Evolutionary conservation across 306 rosid species (phyloP).

Genomic region (Purshia tridentata): DNA sequence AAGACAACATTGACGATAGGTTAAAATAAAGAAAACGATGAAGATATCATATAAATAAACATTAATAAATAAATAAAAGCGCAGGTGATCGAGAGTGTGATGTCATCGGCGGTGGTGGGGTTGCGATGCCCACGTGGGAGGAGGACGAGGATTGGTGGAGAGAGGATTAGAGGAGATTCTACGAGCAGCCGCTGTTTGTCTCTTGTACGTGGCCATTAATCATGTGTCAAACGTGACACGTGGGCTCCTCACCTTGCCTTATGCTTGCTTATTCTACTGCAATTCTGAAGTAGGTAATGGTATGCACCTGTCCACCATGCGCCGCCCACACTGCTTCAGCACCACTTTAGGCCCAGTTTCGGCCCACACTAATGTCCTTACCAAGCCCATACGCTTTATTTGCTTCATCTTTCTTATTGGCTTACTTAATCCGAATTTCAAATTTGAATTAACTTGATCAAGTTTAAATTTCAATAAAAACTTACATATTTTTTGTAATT

Average conservation of each 20-base stretch:
- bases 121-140: slow-evolving; percentile 79
- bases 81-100: slow-evolving; percentile 10
- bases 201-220: slow-evolving; percentile 51
- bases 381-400: background rate
- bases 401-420: too few relatives aligned
- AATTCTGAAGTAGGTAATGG: background rate
- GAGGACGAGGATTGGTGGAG: slow-evolving; percentile 67
- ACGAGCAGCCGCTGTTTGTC: slow-evolving; percentile 21
- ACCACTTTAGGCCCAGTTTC: background rate
- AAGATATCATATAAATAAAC: background rate
- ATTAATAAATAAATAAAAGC: background rate
- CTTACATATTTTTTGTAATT: too few relatives aligned
- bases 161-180: slow-evolving; percentile 77
- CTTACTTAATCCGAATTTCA: too few relatives aligned
- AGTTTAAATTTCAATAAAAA: too few relatives aligned
- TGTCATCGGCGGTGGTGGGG: slow-evolving; percentile 34
- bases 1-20: background rate
- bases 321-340: background rate
- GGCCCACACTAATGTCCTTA: background rate
- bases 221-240: slow-evolving; percentile 50
- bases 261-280: background rate
- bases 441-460: too few relatives aligned
- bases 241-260: slow-evolving; percentile 34
- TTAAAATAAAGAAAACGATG: slow-evolving; percentile 17
- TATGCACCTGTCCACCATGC: background rate